Evolutionary conservation across 148 eudicot genomes (phyloP).

Genomic region (Euryodendron excelsum): DNA sequence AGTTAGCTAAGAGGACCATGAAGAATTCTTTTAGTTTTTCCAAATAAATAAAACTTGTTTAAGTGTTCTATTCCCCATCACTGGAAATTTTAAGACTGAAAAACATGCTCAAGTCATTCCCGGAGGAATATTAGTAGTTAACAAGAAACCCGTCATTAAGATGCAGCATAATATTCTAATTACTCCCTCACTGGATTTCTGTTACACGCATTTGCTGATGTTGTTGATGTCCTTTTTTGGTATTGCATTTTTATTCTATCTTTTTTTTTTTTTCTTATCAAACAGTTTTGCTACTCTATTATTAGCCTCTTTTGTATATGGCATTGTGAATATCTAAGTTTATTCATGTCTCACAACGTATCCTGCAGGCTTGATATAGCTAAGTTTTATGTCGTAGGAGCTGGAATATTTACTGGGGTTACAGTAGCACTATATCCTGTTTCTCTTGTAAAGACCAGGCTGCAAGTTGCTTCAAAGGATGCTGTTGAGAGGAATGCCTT

Average conservation of each 20-base stretch:
- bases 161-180: background rate
- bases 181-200: background rate
- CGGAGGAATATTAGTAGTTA: background rate
- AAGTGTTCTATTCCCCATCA: background rate
- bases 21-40: too few relatives aligned
- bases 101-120: background rate
- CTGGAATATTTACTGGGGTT: conserved; percentile 89
- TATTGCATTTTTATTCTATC: background rate
- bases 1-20: background rate
- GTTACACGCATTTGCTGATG: background rate
- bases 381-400: conserved; percentile 92
- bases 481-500: conserved; percentile 66
- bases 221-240: background rate
- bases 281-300: background rate
- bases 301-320: background rate
- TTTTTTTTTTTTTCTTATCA: background rate
- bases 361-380: conserved; percentile 93
- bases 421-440: conserved; percentile 91
- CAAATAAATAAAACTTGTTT: too few relatives aligned
- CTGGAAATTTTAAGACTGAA: background rate
- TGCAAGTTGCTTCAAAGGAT: conserved; percentile 85
- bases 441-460: conserved; percentile 87
- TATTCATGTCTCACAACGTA: conserved; percentile 9
- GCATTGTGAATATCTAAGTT: conserved; percentile 5
- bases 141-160: background rate